Conservation (phyloP, 2,329 filamentous ascomycete species). For the Alternaria solani region DNA sequence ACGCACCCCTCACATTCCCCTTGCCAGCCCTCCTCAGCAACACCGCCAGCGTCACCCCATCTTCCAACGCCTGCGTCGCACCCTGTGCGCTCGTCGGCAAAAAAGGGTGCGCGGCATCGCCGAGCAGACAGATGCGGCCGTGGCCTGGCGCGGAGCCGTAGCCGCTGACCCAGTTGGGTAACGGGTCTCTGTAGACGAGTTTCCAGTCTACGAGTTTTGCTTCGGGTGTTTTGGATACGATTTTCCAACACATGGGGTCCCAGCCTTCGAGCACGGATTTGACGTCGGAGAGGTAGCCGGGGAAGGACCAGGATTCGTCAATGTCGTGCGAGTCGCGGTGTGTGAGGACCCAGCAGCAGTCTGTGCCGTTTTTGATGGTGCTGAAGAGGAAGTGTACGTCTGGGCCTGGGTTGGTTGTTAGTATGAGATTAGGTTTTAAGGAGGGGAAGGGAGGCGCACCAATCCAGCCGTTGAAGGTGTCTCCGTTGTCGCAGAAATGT, state of each 20-base stretch:
- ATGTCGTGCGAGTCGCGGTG: conserved; percentile 48
- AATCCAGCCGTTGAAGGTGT: conserved; percentile 51
- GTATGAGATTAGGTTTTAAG: not conserved
- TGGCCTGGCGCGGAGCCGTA: conserved; percentile 50
- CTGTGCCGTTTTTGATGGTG: conserved; percentile 46
- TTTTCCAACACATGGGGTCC: conserved; percentile 45
- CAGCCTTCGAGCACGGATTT: conserved; percentile 44
- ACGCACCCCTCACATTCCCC: conserved; percentile 36
- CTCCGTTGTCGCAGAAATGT: conserved; percentile 50
- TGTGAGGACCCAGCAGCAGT: conserved; percentile 51
- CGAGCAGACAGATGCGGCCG: conserved; percentile 59
- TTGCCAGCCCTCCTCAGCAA: conserved; percentile 39
- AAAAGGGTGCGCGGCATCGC: conserved; percentile 64
- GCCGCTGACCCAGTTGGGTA: conserved; percentile 61
- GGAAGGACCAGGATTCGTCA: conserved; percentile 49
- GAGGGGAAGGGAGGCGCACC: conserved; percentile 19
- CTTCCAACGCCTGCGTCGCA: conserved; percentile 64
- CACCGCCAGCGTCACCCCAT: conserved; percentile 47
- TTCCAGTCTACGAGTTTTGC: conserved; percentile 61
- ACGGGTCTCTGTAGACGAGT: conserved; percentile 62
- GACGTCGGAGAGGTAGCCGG: conserved; percentile 45
- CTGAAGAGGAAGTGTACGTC: conserved; percentile 52
- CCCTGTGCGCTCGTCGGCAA: conserved; percentile 63
- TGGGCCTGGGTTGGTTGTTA: conserved; percentile 29
- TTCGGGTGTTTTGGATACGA: conserved; percentile 49